phyloP scores from a whole-genome alignment of 2,329 filamentous ascomycete genomes.

The Curvularia lunata region DNA sequence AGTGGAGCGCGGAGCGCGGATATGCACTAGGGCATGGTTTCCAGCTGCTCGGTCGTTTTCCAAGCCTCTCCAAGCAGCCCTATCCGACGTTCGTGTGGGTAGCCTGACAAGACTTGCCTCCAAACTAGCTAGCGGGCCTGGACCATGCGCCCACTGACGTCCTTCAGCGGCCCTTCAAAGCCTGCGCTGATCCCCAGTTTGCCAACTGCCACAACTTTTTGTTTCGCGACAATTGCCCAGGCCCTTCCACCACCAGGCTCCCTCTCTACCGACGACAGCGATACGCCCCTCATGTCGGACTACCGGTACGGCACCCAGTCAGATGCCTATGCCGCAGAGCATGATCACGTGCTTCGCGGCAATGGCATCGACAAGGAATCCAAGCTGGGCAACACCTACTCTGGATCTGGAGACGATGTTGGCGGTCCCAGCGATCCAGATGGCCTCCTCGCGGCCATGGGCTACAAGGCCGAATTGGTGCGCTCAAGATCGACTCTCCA shows the following conservation, averaged over 20 bases:
- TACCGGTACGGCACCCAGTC: slow-evolving; percentile 44
- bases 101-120: slow-evolving; percentile 20
- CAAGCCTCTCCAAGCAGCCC: slow-evolving; percentile 19
- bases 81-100: slow-evolving; percentile 31
- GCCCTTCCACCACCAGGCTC: slow-evolving; percentile 17
- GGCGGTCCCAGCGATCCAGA: slow-evolving; percentile 57
- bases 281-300: slow-evolving; percentile 27
- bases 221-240: slow-evolving; percentile 25
- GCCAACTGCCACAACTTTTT: slow-evolving; percentile 21
- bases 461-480: slow-evolving; percentile 69
- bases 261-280: slow-evolving; percentile 18
- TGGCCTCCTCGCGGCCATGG: slow-evolving; percentile 67
- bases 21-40: slow-evolving; percentile 11
- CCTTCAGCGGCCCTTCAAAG: slow-evolving; percentile 38
- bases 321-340: slow-evolving; percentile 43
- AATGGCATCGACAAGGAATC: slow-evolving; percentile 33
- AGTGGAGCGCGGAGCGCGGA: slow-evolving; percentile 14
- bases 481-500: slow-evolving; percentile 71
- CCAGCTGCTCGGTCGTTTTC: slow-evolving; percentile 24
- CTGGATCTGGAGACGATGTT: slow-evolving; percentile 34
- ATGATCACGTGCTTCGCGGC: slow-evolving; percentile 34
- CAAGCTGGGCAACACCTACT: slow-evolving; percentile 33
- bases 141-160: slow-evolving; percentile 36
- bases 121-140: slow-evolving; percentile 31
- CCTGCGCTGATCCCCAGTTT: slow-evolving; percentile 28